Evolutionary conservation across 1,284 basidiomycete genomes (phyloP), one percentile per base, ranked within the genome.

Genomic region (Cryptococcus wingfieldii): DNA sequence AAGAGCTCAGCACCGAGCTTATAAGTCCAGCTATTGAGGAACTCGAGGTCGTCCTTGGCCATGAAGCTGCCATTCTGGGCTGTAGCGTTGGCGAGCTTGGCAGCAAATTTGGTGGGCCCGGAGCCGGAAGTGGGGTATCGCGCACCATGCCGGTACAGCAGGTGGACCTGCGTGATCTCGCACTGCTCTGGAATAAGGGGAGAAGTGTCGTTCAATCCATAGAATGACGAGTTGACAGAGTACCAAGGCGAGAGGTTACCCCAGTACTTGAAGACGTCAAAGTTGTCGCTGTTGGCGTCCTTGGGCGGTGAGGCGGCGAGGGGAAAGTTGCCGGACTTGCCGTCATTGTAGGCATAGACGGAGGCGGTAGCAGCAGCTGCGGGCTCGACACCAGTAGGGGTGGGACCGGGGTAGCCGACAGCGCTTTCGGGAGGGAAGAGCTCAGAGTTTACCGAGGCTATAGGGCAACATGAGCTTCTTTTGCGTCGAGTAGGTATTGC

Each of bases 181-280:
- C 90, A 91, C 28, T 55, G 39, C 16, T 85, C 80, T 6, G 90
- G 90, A 1, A 84, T 77, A 42, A 83, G 82, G 0, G 88, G 85
- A 10, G 82, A 80, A 0, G 89, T 85, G 25, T 80, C 67, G 65
- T 87, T 80, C 16, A 90, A 65, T 1, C 90, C 89, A 74, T 90
- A 92, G 2, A 81, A 78, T 10, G 80, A 82, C 31, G 78, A 79
- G n/a, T 79, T 79, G 45, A 89, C 84, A 55, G 86, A 88, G 72
- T 86, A 89, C 87, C 88, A 90, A 8, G 90, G 90, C 0, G 87
- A 85, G 41, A 92, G 74, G 68, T 90, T 90, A 0, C 90, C 90
- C 88, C 89, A 90, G 47, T 83, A 81, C 66, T 82, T 83, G 74
- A 89, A 84, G 39, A 91, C 68, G 69, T 86, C 82, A 63, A 83